phyloP scores from a whole-genome alignment of 176 grass and related monocot genomes.

The Triticum turgidum region DNA sequence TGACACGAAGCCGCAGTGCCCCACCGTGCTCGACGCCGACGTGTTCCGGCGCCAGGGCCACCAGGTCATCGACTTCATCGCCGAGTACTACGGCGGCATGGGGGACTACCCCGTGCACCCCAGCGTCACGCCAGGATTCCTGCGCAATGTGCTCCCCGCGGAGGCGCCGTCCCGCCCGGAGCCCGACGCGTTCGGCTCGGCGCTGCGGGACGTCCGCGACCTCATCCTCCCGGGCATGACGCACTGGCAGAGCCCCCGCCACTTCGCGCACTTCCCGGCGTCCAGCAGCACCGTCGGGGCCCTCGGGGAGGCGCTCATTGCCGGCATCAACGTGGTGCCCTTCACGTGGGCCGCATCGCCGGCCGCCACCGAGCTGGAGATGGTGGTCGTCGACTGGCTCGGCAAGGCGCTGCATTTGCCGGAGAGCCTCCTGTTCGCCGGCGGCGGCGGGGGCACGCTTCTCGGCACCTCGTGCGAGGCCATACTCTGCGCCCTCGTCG shows the following conservation, averaged over 20 bases:
- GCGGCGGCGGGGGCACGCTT: conserved; percentile 55
- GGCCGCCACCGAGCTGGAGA: conserved; percentile 62
- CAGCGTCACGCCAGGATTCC: conserved; percentile 40
- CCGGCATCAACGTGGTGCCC: conserved; percentile 44
- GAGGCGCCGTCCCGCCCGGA: conserved; percentile 21
- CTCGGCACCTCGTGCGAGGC: conserved; percentile 61
- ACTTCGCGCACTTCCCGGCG: conserved; percentile 57
- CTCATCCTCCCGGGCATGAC: conserved; percentile 49
- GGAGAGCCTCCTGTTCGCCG: conserved; percentile 29
- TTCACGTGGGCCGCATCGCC: conserved; percentile 62
- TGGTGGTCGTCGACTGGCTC: conserved; percentile 57
- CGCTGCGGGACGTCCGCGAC: conserved; percentile 32
- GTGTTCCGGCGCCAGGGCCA: conserved; percentile 40
- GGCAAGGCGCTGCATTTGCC: conserved; percentile 49
- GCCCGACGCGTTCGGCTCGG: conserved; percentile 32
- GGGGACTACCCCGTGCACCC: conserved; percentile 47
- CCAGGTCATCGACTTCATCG: conserved; percentile 52
- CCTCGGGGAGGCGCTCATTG: conserved; percentile 46
- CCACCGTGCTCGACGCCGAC: conserved; percentile 33
- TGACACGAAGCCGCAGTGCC: neutral
- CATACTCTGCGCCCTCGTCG: conserved; percentile 48
- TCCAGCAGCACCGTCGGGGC: conserved; percentile 42
- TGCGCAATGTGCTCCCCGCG: conserved; percentile 22
- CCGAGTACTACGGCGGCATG: conserved; percentile 52
- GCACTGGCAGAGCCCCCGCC: conserved; percentile 68